Base-by-base conservation (phyloP, 768 basidiomycete species). In the Mycena vulgaris region DNA sequence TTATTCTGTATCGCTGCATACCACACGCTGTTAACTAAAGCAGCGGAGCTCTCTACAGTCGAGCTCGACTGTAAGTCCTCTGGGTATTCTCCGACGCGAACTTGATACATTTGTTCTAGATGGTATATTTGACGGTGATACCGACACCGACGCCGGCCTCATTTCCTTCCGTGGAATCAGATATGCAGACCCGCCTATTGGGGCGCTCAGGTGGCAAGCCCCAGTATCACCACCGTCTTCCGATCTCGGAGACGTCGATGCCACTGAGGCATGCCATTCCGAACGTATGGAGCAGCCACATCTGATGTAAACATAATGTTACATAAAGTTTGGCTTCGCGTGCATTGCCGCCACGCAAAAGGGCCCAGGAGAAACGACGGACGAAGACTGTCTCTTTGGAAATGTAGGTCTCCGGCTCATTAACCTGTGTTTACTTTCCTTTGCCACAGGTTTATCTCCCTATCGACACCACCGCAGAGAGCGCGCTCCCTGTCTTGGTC, bases 351-450 rank as follows among this genome's bases (percentile, higher is more conserved):
- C 81, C 2, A 76, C 77, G 17, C 81, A 82, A 51, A 79, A 67
- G 1, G 71, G 68, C 1, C 74, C 80, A 1, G 64, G 71, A 1
- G 6, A 75, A 33, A 78, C 79, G 13, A 80, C 80, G 45, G 82
- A 82, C 5, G 85, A 86, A 72, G 84, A 86, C 66, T 86, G 85
- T 61, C 75, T 86, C 1, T 86, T 83, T 63, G 82, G 80, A 65
- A 86, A 86, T 73, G 85, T 85, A 35, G 62, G 74, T 65, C 7
- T n/a, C n/a, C 48, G 28, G 9, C 23, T 25, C 23, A 56, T 3
- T 5, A 37, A 17, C 42, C 28, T 35, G 21, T 16, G 30, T 37
- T n/a, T 17, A 28, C 42, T 45, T 49, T n/a, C 2, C 3, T 39
- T 39, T 16, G 25, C 37, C 14, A 21, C 49, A 84, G 83, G 80